Base-by-base conservation (phyloP, 106 monocot species). In the Acorus gramineus region DNA sequence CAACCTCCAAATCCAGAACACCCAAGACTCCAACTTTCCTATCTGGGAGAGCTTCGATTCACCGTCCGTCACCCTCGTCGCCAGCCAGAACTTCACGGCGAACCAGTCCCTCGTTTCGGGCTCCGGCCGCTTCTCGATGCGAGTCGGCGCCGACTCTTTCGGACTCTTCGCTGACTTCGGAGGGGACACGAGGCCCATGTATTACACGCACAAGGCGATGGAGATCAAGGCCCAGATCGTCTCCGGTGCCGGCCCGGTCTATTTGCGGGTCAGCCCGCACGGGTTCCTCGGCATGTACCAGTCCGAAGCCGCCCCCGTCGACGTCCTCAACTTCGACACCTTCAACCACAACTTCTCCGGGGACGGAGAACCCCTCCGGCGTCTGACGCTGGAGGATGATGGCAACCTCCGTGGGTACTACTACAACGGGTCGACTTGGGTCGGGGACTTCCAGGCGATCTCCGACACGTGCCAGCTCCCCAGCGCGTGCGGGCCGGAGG, bases 231-330 rank as follows among this genome's bases (percentile, higher is more conserved):
- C 75, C 4, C 48, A 71, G 67, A 84, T 94, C 51, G 70, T 73
- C 14, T 46, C 42, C 6, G 81, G 66, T 6, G 52, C 59, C 3
- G 89, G 86, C 2, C 77, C 89, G 43, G 75, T 84, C 67, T 84
- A 89, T 61, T 84, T 76, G 6, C 71, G 81, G 1, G 69, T 94
- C 47, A 73, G 79, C 42, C 55, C 78, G 14, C 45, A 14, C 11
- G 93, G 93, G 2, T 89, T 77, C 69, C 64, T 94, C 28, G 93
- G 81, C 47, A 44, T 94, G 77, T 94, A 94, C 72, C 93, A 94
- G 62, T 70, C 52, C 51, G 86, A 84, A 52, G 64, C 54, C 3
- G 70, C 64, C 2, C 86, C 86, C 8, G 84, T 66, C 6, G 78
- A 94, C 57, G 81, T 82, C 14, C 47, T 86, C 12, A 7, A 86